Percentiles rank a stretch among this genome's conserved stretches.
These are phyloP conservation scores for Sporisorium exsertum DNA, from an alignment of 1,284 basidiomycete species.

Conservation along the genomic window DNA sequence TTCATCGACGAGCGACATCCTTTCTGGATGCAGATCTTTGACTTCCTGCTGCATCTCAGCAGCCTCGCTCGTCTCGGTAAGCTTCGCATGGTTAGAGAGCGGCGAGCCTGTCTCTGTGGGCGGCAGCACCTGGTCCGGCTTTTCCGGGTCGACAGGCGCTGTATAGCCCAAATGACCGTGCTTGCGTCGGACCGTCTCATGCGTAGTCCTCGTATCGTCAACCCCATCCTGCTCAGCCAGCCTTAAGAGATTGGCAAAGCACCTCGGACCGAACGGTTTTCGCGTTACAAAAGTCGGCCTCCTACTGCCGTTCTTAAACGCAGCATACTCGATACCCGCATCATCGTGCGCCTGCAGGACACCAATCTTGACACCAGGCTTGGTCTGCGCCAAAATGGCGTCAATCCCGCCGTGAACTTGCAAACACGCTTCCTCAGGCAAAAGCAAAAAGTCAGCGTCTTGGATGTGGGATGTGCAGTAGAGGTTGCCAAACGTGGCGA, in stretches of 20 bases:
- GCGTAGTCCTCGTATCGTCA: constrained; percentile 9
- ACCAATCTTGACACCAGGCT: constrained; percentile 52
- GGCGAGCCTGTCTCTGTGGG: constrained; percentile 16
- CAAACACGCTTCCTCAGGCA: constrained; percentile 52
- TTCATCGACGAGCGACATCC: constrained; percentile 21
- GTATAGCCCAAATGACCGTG: constrained; percentile 44
- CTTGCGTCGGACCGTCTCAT: constrained; percentile 21
- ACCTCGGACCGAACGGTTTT: constrained; percentile 54
- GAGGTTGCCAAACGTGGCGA: constrained; percentile 55
- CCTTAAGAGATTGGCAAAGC: constrained; percentile 42
- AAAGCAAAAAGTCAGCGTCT: constrained; percentile 48
- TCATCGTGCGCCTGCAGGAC: constrained; percentile 56
- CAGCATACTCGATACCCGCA: constrained; percentile 42
- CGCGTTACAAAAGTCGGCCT: constrained; percentile 52
- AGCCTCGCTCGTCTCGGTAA: not conserved
- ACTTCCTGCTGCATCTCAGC: not conserved
- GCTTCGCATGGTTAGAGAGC: not conserved
- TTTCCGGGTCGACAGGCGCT: constrained; percentile 20
- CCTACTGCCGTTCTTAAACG: constrained; percentile 39
- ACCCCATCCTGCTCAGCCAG: constrained; percentile 36
- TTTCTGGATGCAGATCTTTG: constrained; percentile 12
- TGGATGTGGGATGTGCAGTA: constrained; percentile 51
- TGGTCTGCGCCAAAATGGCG: constrained; percentile 41
- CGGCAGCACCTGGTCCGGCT: constrained; percentile 14
- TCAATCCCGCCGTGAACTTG: constrained; percentile 41